Conservation (phyloP, 1,284 basidiomycete species). For the Athelia sp. region DNA sequence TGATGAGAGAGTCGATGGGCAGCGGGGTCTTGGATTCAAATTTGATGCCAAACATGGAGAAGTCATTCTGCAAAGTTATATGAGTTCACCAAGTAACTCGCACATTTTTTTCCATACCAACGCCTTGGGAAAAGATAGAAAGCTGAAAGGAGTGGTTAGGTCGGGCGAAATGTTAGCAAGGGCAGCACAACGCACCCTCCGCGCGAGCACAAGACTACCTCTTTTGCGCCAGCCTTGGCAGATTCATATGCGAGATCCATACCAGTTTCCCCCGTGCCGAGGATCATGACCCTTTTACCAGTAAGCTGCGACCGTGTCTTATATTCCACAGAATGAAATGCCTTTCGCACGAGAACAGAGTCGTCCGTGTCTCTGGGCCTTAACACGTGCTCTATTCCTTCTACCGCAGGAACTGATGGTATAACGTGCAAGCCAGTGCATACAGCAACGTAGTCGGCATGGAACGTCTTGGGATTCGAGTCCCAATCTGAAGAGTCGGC, state of each 20-base stretch:
- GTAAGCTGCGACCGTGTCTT: conserved; percentile 40
- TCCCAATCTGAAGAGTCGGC: conserved; percentile 21
- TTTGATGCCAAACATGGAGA: conserved; percentile 47
- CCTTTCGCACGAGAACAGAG: conserved; percentile 5
- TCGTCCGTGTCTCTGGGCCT: conserved; percentile 9
- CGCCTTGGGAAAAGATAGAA: conserved; percentile 60
- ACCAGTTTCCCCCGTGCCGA: conserved; percentile 62
- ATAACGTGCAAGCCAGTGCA: conserved; percentile 50
- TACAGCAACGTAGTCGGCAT: conserved; percentile 35
- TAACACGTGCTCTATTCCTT: conserved; percentile 38
- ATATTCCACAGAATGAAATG: conserved; percentile 49
- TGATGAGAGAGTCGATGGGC: conserved; percentile 59
- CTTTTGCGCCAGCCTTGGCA: conserved; percentile 48
- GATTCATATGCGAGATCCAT: conserved; percentile 57
- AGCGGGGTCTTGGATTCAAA: conserved; percentile 37
- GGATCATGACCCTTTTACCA: conserved; percentile 48
- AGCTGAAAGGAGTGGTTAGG: conserved; percentile 20
- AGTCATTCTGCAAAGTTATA: conserved; percentile 42
- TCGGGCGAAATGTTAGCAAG: background rate
- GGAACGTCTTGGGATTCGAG: conserved; percentile 14
- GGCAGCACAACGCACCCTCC: conserved; percentile 26
- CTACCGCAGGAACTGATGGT: conserved; percentile 42
- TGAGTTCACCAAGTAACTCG: background rate
- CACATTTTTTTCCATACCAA: conserved; percentile 25
- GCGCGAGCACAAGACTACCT: conserved; percentile 53